phyloP scores from a whole-genome alignment of 148 eudicot species.

The Rhododendron simsii region DNA sequence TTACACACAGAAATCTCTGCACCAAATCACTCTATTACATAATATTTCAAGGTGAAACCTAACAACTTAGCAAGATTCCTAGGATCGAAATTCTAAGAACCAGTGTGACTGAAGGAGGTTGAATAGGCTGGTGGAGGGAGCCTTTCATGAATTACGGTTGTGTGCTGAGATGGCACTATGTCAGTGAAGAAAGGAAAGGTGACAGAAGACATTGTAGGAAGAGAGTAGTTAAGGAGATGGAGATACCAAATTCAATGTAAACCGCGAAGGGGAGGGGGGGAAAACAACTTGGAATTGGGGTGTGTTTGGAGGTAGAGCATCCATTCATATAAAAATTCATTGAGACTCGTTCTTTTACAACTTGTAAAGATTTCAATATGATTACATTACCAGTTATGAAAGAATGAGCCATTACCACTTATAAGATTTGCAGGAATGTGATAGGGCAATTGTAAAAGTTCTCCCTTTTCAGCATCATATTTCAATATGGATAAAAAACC shows the following conservation, averaged over 20 bases:
- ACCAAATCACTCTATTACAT: not conserved
- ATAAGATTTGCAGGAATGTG: conserved; percentile 55
- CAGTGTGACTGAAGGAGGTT: not conserved
- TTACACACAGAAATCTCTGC: not conserved
- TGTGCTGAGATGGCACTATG: not conserved
- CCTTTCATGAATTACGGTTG: not conserved
- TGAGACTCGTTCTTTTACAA: not conserved
- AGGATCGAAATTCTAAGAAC: not conserved
- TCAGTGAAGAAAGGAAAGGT: not conserved
- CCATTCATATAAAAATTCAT: not conserved
- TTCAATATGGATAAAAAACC: conserved; percentile 62
- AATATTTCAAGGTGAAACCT: not conserved
- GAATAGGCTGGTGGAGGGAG: not conserved
- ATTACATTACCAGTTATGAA: not conserved
- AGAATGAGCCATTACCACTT: conserved; percentile 51
- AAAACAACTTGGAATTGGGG: not conserved
- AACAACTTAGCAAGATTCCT: not conserved
- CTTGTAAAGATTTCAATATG: not conserved
- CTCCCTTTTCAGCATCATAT: conserved; percentile 57
- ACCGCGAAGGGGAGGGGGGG: not conserved
- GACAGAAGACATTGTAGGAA: not conserved
- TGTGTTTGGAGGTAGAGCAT: not conserved
- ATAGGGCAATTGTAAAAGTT: conserved; percentile 60
- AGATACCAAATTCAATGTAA: conserved; percentile 1
- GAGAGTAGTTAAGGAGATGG: not conserved